phyloP scores from a whole-genome alignment of 495 filamentous ascomycete genomes.

The Aspergillus diversus region DNA sequence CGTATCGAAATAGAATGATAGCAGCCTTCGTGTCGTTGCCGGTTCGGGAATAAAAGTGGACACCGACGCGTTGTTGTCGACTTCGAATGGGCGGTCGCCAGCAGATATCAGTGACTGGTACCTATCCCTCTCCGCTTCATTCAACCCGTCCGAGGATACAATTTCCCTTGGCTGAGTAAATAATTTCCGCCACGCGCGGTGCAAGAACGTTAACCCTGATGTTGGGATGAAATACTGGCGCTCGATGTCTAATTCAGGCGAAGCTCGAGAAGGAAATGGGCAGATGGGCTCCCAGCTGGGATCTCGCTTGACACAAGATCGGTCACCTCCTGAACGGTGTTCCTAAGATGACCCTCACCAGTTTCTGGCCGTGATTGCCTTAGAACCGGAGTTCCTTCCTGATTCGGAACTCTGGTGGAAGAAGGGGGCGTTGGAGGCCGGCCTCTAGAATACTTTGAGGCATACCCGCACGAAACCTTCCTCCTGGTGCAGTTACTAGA shows the following conservation, averaged over 20 bases:
- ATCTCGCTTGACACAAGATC: background rate
- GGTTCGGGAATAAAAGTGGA: slow-evolving; percentile 21
- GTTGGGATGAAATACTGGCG: slow-evolving; percentile 29
- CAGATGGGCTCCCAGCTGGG: background rate
- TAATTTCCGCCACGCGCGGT: slow-evolving; percentile 29
- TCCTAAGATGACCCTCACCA: background rate
- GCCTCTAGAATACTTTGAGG: slow-evolving; percentile 27
- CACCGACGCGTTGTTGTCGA: background rate
- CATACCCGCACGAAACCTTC: slow-evolving; percentile 26
- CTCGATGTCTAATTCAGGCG: background rate
- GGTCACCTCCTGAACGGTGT: background rate
- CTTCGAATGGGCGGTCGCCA: slow-evolving; percentile 13
- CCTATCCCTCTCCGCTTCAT: slow-evolving; percentile 1
- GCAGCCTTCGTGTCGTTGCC: slow-evolving; percentile 16
- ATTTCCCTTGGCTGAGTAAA: slow-evolving; percentile 14
- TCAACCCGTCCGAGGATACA: background rate
- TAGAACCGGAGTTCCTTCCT: background rate
- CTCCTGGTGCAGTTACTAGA: slow-evolving; percentile 24
- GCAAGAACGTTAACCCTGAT: slow-evolving; percentile 27
- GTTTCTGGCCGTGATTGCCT: background rate
- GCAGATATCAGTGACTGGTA: slow-evolving; percentile 6
- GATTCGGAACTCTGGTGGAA: background rate
- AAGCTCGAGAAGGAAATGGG: background rate
- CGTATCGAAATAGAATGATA: slow-evolving; percentile 35
- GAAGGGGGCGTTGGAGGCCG: slow-evolving; percentile 23